Percentiles rank a stretch among this genome's conserved stretches.
Evolutionary conservation across 345 rosid genomes (phyloP).

Genomic region (Viola odorata): DNA sequence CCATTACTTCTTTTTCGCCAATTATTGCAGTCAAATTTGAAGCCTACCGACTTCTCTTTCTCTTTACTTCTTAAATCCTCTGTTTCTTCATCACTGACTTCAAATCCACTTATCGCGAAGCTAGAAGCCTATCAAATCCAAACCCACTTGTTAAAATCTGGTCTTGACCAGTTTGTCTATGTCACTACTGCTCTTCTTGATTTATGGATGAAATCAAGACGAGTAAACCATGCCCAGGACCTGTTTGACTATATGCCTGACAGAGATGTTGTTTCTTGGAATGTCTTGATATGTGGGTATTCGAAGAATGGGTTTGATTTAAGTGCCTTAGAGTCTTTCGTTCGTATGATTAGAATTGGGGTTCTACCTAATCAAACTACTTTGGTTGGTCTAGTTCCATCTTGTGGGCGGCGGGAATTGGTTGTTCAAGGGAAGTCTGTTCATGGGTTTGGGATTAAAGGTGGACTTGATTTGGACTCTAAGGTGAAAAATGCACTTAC

Average conservation of each 20-base stretch:
- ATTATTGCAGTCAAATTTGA: slow-evolving; percentile 38
- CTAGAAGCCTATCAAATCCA: slow-evolving; percentile 42
- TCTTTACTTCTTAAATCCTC: slow-evolving; percentile 46
- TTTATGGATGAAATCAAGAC: slow-evolving; percentile 40
- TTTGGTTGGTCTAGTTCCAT: slow-evolving; percentile 55
- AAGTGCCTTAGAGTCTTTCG: slow-evolving; percentile 41
- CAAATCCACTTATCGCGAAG: slow-evolving; percentile 11
- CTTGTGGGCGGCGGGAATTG: slow-evolving; percentile 45
- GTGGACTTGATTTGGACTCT: slow-evolving; percentile 48
- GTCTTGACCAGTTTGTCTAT: slow-evolving; percentile 43
- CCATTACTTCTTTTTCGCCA: slow-evolving; percentile 43
- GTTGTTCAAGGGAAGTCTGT: slow-evolving; percentile 53
- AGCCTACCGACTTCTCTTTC: slow-evolving; percentile 51
- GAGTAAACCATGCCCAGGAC: slow-evolving; percentile 27
- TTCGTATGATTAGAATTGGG: slow-evolving; percentile 54
- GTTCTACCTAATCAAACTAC: slow-evolving; percentile 46
- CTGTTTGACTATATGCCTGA: slow-evolving; percentile 62
- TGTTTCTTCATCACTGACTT: not conserved
- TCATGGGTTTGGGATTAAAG: slow-evolving; percentile 52
- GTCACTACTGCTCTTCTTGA: slow-evolving; percentile 53
- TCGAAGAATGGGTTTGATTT: slow-evolving; percentile 48
- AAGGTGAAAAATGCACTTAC: slow-evolving; percentile 50
- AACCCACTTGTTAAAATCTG: slow-evolving; percentile 50
- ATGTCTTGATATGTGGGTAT: slow-evolving; percentile 33
- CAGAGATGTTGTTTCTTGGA: too few relatives aligned